Percentiles rank a stretch among this genome's conserved stretches.
Conservation (phyloP, 139 green algal species). For the Chlorella vulgaris region DNA sequence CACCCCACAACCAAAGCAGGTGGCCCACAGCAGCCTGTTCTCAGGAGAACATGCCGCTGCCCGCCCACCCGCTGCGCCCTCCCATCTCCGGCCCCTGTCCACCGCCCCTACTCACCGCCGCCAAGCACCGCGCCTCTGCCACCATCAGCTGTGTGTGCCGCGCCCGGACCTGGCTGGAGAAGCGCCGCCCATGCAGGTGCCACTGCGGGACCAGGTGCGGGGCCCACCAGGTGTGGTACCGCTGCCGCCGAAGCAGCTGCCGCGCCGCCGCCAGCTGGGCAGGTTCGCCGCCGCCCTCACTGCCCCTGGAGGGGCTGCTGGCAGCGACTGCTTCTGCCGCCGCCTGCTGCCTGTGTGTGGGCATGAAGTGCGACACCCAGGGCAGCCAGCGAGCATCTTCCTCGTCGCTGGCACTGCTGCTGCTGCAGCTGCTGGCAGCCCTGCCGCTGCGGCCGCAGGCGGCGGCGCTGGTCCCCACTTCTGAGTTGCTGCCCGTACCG, state of each 20-base stretch:
- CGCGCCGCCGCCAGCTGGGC: background rate
- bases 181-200: background rate
- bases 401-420: slow-evolving; percentile 3
- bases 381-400: slow-evolving; percentile 12
- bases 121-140: slow-evolving; percentile 21
- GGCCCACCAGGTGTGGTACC: background rate
- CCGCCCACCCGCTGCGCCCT: background rate
- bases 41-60: background rate
- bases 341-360: background rate
- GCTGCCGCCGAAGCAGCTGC: too few relatives aligned
- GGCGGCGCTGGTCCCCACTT: background rate
- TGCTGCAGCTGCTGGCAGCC: background rate
- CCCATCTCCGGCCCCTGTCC: background rate
- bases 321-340: too few relatives aligned
- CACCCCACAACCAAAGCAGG: too few relatives aligned
- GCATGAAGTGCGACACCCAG: slow-evolving; percentile 16
- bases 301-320: background rate
- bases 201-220: slow-evolving; percentile 9
- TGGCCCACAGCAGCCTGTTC: too few relatives aligned
- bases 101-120: slow-evolving; percentile 1
- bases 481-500: background rate
- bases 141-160: background rate
- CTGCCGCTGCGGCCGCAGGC: background rate
- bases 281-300: background rate
- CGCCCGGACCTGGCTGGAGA: too few relatives aligned